Base-by-base conservation (phyloP, 2,329 filamentous ascomycete genomes). In the Scleromitrula shiraiana region DNA sequence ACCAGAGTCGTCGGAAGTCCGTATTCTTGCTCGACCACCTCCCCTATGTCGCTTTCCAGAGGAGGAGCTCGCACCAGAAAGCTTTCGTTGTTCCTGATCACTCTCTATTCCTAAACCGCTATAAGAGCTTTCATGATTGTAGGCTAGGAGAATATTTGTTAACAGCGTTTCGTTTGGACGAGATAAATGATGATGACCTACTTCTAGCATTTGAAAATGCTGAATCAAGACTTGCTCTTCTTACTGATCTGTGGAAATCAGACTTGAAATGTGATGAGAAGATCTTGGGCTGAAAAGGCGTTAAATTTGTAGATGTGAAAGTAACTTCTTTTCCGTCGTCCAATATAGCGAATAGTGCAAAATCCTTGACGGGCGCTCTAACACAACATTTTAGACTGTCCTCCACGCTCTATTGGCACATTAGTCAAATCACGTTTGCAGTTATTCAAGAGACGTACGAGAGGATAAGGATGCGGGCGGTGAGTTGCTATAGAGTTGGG, bases 371-470 rank as follows among this genome's bases (percentile, higher is more conserved):
- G 1, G 53, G 43, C 22, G 62, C 49, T 2, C 53, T 29, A 30
- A 50, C 54, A 50, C 55, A 58, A 7, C 59, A 51, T 41, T 46
- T 59, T 41, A 63, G 43, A 10, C 56, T 55, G 35, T 42, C 38
- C 14, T 58, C 56, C 8, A 63, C 52, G 8, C 48, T 50, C 59
- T 62, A 29, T 22, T 12, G 17, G 33, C 22, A 27, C 2, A 29
- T 40, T 39, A 45, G 33, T 23, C n/a, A 10, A 5, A 10, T 17
- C n/a, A 17, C n/a, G 5, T 4, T 7, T n/a, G 10, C 33, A 17
- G 33, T n/a, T 9, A 36, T 10, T 7, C n/a, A 17, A 36, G 5
- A 17, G 23, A 47, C 44, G 3, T 41, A 47, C 44, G 24, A 47
- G 44, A 41, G 44, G 27, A 7, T 41, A 12, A 22, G 44, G 38